Evolutionary conservation across 148 eudicot genomes (phyloP), one percentile per base, ranked within the genome.

Genomic region (Chenopodium berlandieri): DNA sequence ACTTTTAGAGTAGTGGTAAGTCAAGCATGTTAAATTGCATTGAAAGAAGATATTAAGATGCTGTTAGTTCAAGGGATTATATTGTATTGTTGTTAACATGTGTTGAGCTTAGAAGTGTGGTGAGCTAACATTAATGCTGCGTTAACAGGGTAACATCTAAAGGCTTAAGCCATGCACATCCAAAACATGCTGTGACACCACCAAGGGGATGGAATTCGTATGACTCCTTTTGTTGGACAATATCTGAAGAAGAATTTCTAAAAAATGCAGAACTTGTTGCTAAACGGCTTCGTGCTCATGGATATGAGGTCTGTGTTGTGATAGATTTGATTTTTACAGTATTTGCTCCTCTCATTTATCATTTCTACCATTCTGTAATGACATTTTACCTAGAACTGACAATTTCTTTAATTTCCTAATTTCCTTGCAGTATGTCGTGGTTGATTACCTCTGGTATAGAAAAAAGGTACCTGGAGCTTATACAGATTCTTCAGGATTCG

Each of bases 191-290:
- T 48, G 80, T 70, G 64, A 80, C 83, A 37, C 98, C 98, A 8
- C 99, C 99, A 13, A 89, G 98, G 82, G 99, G 99, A 20, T 97
- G 99, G 99, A 97, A 97, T 86, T 97, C 99, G 1, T 97, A 94
- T 83, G 99, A 97, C 88, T 92, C 99, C 37, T 97, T 97, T 82
- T 84, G 93, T 65, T 97, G 99, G 99, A 91, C 84, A 8, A 76
- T 97, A 65, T 92, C 98, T 54, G 99, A 97, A 77, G 91, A 90
- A 80, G 98, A 94, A 79, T 97, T 97, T 74, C 86, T 94, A 75
- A 85, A 90, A 40, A 97, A 94, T 86, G 98, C 97, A 17, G 75
- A 90, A 80, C 92, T 97, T 48, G 94, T 97, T 60, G 86, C 95
- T 17, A 79, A 88, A 77, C 79, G 86, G 70, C 87, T 97, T 44